These are phyloP conservation scores for Lasiosphaeriaceae sp. DNA, from an alignment of 495 filamentous ascomycete genomes.

Conservation along the genomic window DNA sequence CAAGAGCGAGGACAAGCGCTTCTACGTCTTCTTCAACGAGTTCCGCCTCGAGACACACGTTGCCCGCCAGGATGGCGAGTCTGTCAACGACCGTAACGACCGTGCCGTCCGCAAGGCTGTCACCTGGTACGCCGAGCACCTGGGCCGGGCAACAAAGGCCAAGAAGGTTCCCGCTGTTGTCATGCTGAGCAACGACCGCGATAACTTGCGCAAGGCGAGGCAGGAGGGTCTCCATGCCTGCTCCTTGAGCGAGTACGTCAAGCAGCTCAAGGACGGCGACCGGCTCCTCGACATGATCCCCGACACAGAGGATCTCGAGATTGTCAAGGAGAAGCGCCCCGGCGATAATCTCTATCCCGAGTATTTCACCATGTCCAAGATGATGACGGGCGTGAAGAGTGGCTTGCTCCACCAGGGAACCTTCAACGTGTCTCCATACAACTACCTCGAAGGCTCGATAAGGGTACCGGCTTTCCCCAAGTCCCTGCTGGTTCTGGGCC, in stretches of 20 bases:
- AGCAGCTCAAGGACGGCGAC: slow-evolving; percentile 76
- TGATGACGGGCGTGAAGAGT: slow-evolving; percentile 85
- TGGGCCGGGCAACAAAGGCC: slow-evolving; percentile 57
- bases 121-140: slow-evolving; percentile 83
- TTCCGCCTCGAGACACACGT: slow-evolving; percentile 91
- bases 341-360: slow-evolving; percentile 74
- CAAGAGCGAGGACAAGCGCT: slow-evolving; percentile 91
- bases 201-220: slow-evolving; percentile 79
- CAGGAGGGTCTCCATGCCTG: slow-evolving; percentile 64
- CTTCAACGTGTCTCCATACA: slow-evolving; percentile 96
- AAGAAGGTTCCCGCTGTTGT: slow-evolving; percentile 71
- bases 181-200: slow-evolving; percentile 90
- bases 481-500: slow-evolving; percentile 79
- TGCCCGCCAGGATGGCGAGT: slow-evolving; percentile 67
- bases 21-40: slow-evolving; percentile 99
- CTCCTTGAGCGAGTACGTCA: slow-evolving; percentile 73
- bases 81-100: slow-evolving; percentile 96
- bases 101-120: slow-evolving; percentile 82
- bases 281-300: slow-evolving; percentile 93
- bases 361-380: slow-evolving; percentile 84
- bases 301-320: slow-evolving; percentile 62
- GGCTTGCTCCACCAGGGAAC: slow-evolving; percentile 87
- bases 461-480: slow-evolving; percentile 87
- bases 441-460: slow-evolving; percentile 90
- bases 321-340: slow-evolving; percentile 56